phyloP scores from a whole-genome alignment of 2,329 filamentous ascomycete genomes.

The Zymoseptoria tritici region DNA sequence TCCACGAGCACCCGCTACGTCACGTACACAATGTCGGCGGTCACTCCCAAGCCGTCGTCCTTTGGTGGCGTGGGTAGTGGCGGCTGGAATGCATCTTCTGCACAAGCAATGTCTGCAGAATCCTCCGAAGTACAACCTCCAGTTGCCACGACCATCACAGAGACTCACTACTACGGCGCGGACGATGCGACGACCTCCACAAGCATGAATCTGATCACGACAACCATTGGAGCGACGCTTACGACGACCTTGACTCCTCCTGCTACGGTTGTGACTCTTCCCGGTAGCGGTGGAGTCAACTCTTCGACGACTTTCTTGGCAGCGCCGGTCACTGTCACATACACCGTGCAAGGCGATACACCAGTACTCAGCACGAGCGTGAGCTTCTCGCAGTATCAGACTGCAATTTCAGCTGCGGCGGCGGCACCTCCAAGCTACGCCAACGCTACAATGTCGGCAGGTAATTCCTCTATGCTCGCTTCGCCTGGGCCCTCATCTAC shows the following conservation, averaged over 20 bases:
- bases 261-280: constrained; percentile 1
- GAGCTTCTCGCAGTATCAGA: constrained; percentile 1
- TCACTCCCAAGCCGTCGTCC: constrained; percentile 10
- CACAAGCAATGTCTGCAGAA: background rate
- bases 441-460: background rate
- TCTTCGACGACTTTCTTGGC: constrained; percentile 3
- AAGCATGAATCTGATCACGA: constrained; percentile 20
- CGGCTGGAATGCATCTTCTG: constrained; percentile 23
- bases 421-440: background rate
- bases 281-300: background rate
- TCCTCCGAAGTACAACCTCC: background rate
- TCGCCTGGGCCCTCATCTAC: background rate
- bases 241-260: constrained; percentile 9
- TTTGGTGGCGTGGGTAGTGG: constrained; percentile 20
- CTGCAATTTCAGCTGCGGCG: background rate
- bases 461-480: background rate
- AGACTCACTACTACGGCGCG: constrained; percentile 21
- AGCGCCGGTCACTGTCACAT: constrained; percentile 5
- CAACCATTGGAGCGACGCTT: constrained; percentile 17
- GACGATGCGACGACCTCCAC: constrained; percentile 22
- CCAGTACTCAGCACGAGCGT: constrained; percentile 8
- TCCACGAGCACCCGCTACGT: constrained; percentile 22
- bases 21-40: constrained; percentile 18
- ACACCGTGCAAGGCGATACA: constrained; percentile 5
- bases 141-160: constrained; percentile 15